Evolutionary conservation across 2,329 filamentous ascomycete genomes (phyloP), one percentile per base, ranked within the genome.

Genomic region (Diaporthe velutina): DNA sequence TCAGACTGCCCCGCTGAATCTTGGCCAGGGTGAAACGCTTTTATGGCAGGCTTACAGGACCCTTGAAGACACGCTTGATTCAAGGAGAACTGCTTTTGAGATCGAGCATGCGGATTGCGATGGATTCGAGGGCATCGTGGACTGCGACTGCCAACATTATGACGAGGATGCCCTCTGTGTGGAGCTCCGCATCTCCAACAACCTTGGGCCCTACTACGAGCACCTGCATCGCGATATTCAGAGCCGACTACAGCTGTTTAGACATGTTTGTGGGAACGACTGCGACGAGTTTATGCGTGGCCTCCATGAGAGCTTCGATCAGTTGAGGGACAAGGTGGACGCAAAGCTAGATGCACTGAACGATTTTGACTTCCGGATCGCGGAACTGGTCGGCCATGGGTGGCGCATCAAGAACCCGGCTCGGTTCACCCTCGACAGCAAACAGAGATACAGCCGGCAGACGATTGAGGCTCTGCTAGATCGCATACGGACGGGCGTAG

Each of bases 391-490:
- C 17, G 86, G 86, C 8, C 82, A 82, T 12, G 83, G 83, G 4
- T 90, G 88, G 87, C 82, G 82, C 10, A 77, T 87, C 25, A 84
- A 85, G 10, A 83, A 88, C n/a, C 86, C 88, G 4, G 81, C 88
- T 15, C 80, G 83, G 48, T 85, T 90, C 73, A 81, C 82, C 10
- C 79, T 89, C 8, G 85, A 85, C 70, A 80, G 86, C 1, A 81
- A 83, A 4, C 80, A 82, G 3, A 86, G 84, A 5, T 83, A 87
- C 77, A 85, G 84, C 35, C 84, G 86, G 35, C 82, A 84, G 75
- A 87, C 82, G 45, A 83, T 88, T 54, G 84, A 88, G 74, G 87
- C 88, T 12, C 83, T 89, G 7, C 79, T 90, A 38, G 87, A 89
- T 72, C 85, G 88, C 50, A 80, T 90, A 28, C 86, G 89, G 77